Evolutionary conservation across 306 rosid species (phyloP), one percentile per base, ranked within the genome.

Genomic region (Castanea crenata): DNA sequence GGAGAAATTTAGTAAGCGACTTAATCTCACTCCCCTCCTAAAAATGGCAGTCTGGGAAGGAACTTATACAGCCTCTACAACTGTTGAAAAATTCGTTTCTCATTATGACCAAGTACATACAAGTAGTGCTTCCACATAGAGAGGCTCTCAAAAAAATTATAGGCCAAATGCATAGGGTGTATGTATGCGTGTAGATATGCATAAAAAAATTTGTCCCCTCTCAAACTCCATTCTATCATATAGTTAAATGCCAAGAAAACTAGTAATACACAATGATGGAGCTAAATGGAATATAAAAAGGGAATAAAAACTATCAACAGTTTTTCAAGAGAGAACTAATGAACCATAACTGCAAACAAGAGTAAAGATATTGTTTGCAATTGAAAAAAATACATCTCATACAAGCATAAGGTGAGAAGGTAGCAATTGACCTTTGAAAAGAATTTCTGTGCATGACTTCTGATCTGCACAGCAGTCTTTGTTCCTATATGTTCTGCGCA

Each of bases 361-460:
- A 69, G 52, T 64, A 74, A n/a, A 25, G 67, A 73, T 67, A 74
- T 19, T 83, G 67, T 10, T 14, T 72, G 58, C 27, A 74, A 79
- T 77, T 73, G 78, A 76, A 49, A 70, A 73, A 73, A 13, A n/a
- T 51, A 73, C 52, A 74, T 54, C 46, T 52, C 68, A 55, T 55
- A 71, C 71, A 77, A 76, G 73, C 23, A 76, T 61, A 77, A 81
- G 80, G 64, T 69, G 86, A 86, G 85, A 88, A 83, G 91, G 87
- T 85, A 86, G 79, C 77, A 64, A 85, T 83, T 80, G 78, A 95
- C 99, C 99, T 95, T 95, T 84, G 99, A 86, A 90, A 95, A 95
- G 86, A 95, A 95, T 80, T 95, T 95, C 84, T 95, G 99, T n/a
- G 99, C 99, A 88, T 95, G 99, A 86, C 99, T 95, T 86, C 99